Evolutionary conservation across 2,329 filamentous ascomycete genomes (phyloP), one percentile per base, ranked within the genome.

Genomic region (Xylariaceae sp.): DNA sequence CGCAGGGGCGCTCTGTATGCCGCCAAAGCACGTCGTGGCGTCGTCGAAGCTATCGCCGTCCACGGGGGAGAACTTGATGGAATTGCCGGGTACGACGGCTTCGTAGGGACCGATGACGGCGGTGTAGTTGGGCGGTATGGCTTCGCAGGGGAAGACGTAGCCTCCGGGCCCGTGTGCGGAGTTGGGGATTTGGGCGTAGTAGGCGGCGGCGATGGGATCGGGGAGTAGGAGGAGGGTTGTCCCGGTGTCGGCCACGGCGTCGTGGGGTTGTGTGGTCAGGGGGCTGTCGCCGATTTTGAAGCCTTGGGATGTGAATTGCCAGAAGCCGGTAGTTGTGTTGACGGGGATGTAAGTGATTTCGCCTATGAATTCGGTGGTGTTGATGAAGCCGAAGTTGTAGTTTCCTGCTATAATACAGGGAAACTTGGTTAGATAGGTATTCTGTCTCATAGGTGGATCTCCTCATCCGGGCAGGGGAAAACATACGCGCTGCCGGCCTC

Each of bases 211-310:
- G 58, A 83, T 73, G 32, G 66, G 62, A 58, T 74, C 67, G 40
- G 80, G 78, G 42, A 86, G 70, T 61, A 84, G 75, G 56, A 86
- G 67, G 31, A 87, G 79, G 8, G 82, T 84, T 59, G 84, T 87
- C 49, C 84, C 84, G n/a, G 84, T 87, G 71, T 87, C 84, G 64
- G 80, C 80, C 31, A 69, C 68, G 2, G 64, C 67, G n/a, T 66
- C 30, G 55, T 70, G 67, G 1, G 63, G 57, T 6, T 55, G 42
- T 2, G 60, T 56, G 8, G 60, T 51, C 6, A 47, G 50, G 4
- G 45, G 37, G 6, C 29, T 19, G 50, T 54, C 50, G 50, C 82
- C 83, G 55, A 85, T 66, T 41, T 70, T 69, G 71, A 81, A 85
- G 47, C 77, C 80, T 32, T 74, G 72, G 12, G 79, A 73, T 29